Evolutionary conservation across 1,139 yeast species (phyloP).

Genomic region (Geotrichum reessii): DNA sequence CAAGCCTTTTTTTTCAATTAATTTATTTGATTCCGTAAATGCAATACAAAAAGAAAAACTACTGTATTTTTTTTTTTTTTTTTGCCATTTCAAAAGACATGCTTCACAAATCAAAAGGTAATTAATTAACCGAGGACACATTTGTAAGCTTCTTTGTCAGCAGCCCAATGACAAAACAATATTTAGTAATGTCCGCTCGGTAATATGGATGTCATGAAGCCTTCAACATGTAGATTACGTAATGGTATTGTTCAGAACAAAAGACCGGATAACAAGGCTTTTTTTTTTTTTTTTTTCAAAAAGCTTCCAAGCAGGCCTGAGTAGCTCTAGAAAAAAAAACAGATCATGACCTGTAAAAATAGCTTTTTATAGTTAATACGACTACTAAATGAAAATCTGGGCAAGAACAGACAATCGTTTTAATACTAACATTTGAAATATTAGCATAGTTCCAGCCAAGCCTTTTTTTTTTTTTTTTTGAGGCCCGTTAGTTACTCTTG

Average conservation of each 20-base stretch:
- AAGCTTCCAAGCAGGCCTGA: not conserved
- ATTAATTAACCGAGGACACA: not conserved
- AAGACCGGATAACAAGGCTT: not conserved
- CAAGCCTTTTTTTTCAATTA: no score
- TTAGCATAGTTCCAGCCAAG: not conserved
- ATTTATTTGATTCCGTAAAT: no score
- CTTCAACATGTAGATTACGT: not conserved
- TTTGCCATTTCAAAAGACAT: no score
- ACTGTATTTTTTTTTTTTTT: no score
- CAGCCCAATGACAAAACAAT: not conserved
- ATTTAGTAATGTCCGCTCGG: not conserved
- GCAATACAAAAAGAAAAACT: no score
- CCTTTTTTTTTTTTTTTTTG: not conserved
- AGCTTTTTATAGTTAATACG: not conserved
- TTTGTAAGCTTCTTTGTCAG: not conserved
- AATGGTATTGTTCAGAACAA: no score
- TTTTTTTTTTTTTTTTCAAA: no score
- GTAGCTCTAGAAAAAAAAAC: not conserved
- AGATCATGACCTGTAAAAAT: not conserved
- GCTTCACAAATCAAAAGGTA: no score
- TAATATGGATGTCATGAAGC: not conserved
- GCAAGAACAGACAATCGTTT: not conserved
- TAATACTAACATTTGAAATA: no score
- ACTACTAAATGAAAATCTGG: not conserved
- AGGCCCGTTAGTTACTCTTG: no score